Evolutionary conservation across 108 stramenopile species (phyloP).

Genomic region (Cylindrotheca closterium): DNA sequence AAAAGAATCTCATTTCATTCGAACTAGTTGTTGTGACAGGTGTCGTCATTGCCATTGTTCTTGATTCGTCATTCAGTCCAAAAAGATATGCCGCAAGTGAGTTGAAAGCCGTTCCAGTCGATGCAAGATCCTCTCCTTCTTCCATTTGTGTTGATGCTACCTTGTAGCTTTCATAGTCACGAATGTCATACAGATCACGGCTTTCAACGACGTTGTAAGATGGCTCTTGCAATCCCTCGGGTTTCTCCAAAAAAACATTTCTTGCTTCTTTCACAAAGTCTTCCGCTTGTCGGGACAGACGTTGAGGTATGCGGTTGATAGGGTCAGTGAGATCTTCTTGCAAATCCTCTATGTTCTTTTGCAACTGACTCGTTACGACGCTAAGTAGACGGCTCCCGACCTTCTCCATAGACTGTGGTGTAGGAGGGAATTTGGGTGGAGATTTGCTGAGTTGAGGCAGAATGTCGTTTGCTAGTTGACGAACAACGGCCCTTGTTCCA

Average conservation of each 20-base stretch:
- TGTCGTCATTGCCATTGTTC: constrained; percentile 91
- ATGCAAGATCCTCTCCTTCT: constrained; percentile 47
- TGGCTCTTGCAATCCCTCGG: constrained; percentile 79
- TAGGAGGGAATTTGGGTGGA: constrained; percentile 39
- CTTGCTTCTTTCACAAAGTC: constrained; percentile 65
- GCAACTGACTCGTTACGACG: constrained; percentile 64
- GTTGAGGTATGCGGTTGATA: constrained; percentile 53
- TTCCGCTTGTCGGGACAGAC: constrained; percentile 64
- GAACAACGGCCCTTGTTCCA: constrained; percentile 77
- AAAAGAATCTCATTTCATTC: constrained; percentile 87
- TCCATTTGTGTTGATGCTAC: constrained; percentile 70
- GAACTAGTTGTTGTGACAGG: constrained; percentile 84
- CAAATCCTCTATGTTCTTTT: constrained; percentile 61
- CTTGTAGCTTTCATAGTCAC: constrained; percentile 77
- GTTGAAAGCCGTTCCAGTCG: constrained; percentile 80
- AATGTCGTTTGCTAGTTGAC: constrained; percentile 81
- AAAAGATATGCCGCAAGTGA: constrained; percentile 90
- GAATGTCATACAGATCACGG: constrained; percentile 76
- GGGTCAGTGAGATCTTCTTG: constrained; percentile 79
- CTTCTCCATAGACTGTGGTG: constrained; percentile 26
- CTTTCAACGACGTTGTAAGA: constrained; percentile 59
- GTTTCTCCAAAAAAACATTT: constrained; percentile 80
- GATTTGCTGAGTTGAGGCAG: constrained; percentile 52
- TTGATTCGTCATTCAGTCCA: constrained; percentile 81
- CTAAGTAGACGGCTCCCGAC: constrained; percentile 65